Percentiles rank a stretch among this genome's conserved stretches.
Evolutionary conservation across 495 filamentous ascomycete species (phyloP).

Genomic region (Neurospora cerealis): DNA sequence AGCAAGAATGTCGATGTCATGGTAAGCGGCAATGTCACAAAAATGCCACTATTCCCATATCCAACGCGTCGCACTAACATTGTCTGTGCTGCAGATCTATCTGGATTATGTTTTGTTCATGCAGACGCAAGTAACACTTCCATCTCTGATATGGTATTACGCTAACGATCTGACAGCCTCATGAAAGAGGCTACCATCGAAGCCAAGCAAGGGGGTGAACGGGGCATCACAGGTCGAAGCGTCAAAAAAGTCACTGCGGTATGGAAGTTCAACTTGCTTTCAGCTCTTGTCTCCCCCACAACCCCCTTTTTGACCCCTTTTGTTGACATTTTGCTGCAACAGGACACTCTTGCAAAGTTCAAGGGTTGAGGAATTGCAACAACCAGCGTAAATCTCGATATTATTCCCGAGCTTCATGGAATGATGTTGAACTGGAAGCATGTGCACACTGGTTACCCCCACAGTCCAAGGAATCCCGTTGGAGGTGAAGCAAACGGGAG

Average conservation of each 20-base stretch:
- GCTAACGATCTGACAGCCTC: constrained; percentile 42
- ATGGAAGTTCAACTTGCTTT: constrained; percentile 16
- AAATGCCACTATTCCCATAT: neutral
- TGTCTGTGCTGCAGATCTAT: constrained; percentile 50
- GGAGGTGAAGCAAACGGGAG: neutral
- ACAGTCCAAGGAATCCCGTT: neutral
- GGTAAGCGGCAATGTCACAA: constrained; percentile 35
- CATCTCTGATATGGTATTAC: neutral
- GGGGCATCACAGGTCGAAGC: constrained; percentile 59
- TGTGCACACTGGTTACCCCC: neutral
- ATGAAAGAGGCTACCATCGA: constrained; percentile 76
- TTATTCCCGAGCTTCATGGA: neutral
- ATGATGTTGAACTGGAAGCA: no score
- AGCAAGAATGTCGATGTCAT: constrained; percentile 83
- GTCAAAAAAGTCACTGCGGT: constrained; percentile 73
- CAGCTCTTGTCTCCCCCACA: neutral
- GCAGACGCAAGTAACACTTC: constrained; percentile 53
- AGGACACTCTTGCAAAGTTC: constrained; percentile 69
- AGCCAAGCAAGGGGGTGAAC: constrained; percentile 63
- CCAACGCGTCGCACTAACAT: constrained; percentile 6
- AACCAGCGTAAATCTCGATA: no score
- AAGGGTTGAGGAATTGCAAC: constrained; percentile 45
- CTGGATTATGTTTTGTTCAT: constrained; percentile 86
- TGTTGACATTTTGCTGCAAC: constrained; percentile 6
- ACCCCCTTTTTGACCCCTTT: neutral